These are phyloP conservation scores for Cryptococcus hybrid DNA, from an alignment of 1,284 basidiomycete species.

Conservation along the genomic window DNA sequence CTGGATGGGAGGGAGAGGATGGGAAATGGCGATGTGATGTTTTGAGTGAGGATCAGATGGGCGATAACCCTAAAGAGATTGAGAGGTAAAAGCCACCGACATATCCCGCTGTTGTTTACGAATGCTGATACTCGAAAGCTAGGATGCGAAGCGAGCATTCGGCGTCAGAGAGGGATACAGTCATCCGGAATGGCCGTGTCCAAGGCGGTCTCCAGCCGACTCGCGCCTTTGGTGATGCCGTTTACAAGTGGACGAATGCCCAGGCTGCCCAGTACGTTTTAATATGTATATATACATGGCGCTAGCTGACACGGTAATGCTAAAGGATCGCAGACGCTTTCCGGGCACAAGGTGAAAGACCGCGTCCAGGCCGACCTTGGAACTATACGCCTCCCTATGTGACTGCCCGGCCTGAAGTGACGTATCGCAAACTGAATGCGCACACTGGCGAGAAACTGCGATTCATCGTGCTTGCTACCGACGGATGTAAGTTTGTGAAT, in stretches of 20 bases:
- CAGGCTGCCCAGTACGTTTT: slow-evolving; percentile 67
- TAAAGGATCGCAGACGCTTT: slow-evolving; percentile 62
- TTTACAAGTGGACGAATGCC: slow-evolving; percentile 73
- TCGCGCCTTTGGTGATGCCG: slow-evolving; percentile 83
- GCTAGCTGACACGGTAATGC: not conserved
- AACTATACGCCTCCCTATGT: slow-evolving; percentile 91
- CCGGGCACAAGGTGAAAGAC: slow-evolving; percentile 63
- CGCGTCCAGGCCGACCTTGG: slow-evolving; percentile 62
- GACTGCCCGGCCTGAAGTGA: slow-evolving; percentile 84
- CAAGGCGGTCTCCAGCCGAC: slow-evolving; percentile 93
- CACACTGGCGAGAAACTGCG: slow-evolving; percentile 53
- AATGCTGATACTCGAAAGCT: not conserved
- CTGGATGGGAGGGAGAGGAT: slow-evolving; percentile 72
- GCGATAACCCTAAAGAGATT: slow-evolving; percentile 78
- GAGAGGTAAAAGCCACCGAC: slow-evolving; percentile 11
- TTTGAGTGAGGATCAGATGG: slow-evolving; percentile 92
- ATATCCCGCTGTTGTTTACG: not conserved
- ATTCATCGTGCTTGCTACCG: slow-evolving; percentile 86
- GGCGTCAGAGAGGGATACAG: slow-evolving; percentile 69
- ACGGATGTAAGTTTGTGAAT: slow-evolving; percentile 59
- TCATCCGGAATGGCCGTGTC: slow-evolving; percentile 81
- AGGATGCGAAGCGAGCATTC: slow-evolving; percentile 92
- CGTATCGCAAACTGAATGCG: slow-evolving; percentile 60
- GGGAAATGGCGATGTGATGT: slow-evolving; percentile 65
- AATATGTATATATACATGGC: not conserved